Conservation (phyloP, 768 basidiomycete species). For the Rhodotorula sphaerocarpa region DNA sequence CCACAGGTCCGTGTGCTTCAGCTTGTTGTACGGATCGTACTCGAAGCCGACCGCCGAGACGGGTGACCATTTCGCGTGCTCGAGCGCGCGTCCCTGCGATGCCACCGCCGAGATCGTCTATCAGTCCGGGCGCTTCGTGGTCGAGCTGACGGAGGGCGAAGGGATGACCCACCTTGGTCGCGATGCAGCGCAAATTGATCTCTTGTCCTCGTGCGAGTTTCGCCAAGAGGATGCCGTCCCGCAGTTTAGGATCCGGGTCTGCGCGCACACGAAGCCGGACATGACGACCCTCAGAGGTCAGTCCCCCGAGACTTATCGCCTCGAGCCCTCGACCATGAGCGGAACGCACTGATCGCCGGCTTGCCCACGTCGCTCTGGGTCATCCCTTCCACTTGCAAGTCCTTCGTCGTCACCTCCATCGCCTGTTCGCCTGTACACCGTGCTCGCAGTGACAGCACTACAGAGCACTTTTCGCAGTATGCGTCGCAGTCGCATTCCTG, state of each 20-base stretch:
- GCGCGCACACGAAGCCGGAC: not conserved
- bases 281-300: too few species aligned
- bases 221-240: conserved; percentile 59
- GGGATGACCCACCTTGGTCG: conserved; percentile 91
- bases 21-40: conserved; percentile 95
- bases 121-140: too few species aligned
- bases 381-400: conserved; percentile 48
- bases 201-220: conserved; percentile 93
- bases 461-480: conserved; percentile 76
- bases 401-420: conserved; percentile 77
- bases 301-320: too few species aligned
- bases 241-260: conserved; percentile 22
- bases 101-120: too few species aligned
- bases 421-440: conserved; percentile 58
- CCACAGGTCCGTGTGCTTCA: conserved; percentile 94
- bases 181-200: conserved; percentile 71
- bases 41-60: conserved; percentile 91
- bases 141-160: too few species aligned
- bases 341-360: conserved; percentile 32
- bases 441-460: conserved; percentile 70
- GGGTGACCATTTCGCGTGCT: conserved; percentile 98
- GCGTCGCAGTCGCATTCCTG: conserved; percentile 88
- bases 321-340: not conserved
- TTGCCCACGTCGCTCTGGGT: conserved; percentile 22
- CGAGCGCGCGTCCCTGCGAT: conserved; percentile 83